Percentiles rank a stretch among this genome's conserved stretches.
phyloP scores from a whole-genome alignment of 495 filamentous ascomycete species.

The Bombardia bombarda region DNA sequence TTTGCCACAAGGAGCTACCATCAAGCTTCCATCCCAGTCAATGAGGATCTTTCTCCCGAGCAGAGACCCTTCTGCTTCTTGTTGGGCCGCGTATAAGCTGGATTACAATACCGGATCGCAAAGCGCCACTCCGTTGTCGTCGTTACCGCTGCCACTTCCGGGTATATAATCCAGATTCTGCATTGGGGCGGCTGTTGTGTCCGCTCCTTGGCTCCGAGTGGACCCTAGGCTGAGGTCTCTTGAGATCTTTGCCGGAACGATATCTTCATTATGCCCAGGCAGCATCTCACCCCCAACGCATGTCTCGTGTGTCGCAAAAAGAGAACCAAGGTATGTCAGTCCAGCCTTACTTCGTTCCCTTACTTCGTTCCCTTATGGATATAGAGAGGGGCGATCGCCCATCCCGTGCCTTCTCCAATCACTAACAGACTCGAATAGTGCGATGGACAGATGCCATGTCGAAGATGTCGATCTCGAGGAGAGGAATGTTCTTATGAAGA shows the following conservation, averaged over 20 bases:
- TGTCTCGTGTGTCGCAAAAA: conserved; percentile 22
- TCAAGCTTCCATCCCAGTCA: not conserved
- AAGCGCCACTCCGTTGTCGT: not conserved
- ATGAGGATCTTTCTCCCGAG: not conserved
- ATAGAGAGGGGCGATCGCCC: not conserved
- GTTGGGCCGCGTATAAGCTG: not conserved
- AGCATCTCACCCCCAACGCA: conserved; percentile 21
- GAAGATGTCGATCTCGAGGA: conserved; percentile 19
- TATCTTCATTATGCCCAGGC: conserved; percentile 19
- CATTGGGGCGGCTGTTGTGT: not conserved
- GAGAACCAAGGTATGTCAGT: conserved; percentile 3
- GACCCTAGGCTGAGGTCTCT: not conserved
- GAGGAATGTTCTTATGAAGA: conserved; percentile 25
- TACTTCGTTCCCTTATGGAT: not conserved
- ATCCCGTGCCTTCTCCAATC: not conserved
- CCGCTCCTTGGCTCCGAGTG: not conserved
- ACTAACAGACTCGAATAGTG: conserved; percentile 7
- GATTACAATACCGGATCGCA: not conserved
- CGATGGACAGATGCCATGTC: conserved; percentile 21
- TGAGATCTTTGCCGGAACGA: not conserved
- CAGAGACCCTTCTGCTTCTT: not conserved
- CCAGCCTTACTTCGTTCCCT: not conserved
- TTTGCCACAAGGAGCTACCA: not conserved
- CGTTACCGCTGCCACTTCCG: not conserved
- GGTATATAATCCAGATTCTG: not conserved